Evolutionary conservation across 1,284 basidiomycete species (phyloP).

Genomic region (Leucoagaricus sp.): DNA sequence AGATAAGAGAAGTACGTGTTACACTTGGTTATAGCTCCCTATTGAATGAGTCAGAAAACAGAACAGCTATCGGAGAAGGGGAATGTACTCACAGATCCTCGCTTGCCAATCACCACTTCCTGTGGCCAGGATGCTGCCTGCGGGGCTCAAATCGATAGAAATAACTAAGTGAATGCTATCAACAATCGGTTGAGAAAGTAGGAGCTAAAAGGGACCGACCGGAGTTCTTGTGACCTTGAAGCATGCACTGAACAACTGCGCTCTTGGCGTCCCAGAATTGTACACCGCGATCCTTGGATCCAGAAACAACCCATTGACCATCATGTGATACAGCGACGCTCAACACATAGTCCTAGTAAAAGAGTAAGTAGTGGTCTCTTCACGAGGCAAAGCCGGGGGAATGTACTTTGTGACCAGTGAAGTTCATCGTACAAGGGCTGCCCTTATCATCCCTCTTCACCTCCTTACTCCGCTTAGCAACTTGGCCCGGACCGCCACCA

Average conservation of each 20-base stretch:
- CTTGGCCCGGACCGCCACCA: conserved; percentile 26
- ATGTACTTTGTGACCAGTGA: conserved; percentile 83
- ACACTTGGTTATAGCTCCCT: conserved; percentile 2
- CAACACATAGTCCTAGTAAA: conserved; percentile 70
- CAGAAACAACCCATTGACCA: conserved; percentile 34
- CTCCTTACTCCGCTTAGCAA: conserved; percentile 35
- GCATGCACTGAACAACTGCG: conserved; percentile 82
- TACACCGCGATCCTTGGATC: conserved; percentile 55
- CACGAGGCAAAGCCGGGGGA: conserved; percentile 1
- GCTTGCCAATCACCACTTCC: conserved; percentile 85
- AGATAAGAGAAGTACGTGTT: neutral
- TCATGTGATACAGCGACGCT: conserved; percentile 35
- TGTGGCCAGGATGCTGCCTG: conserved; percentile 73
- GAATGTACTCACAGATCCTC: conserved; percentile 44
- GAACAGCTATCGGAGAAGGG: neutral
- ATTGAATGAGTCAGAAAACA: neutral
- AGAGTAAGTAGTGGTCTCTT: neutral
- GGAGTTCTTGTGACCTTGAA: conserved; percentile 89
- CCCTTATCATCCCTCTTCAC: conserved; percentile 47
- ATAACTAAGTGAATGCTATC: conserved; percentile 49
- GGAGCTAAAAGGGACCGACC: conserved; percentile 37
- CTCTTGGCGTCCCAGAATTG: conserved; percentile 87
- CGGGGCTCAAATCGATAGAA: conserved; percentile 79
- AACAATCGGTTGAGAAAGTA: neutral
- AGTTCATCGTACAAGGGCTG: conserved; percentile 71